Conservation (phyloP, 2,329 filamentous ascomycete species). For the Diplodia scrobiculata region DNA sequence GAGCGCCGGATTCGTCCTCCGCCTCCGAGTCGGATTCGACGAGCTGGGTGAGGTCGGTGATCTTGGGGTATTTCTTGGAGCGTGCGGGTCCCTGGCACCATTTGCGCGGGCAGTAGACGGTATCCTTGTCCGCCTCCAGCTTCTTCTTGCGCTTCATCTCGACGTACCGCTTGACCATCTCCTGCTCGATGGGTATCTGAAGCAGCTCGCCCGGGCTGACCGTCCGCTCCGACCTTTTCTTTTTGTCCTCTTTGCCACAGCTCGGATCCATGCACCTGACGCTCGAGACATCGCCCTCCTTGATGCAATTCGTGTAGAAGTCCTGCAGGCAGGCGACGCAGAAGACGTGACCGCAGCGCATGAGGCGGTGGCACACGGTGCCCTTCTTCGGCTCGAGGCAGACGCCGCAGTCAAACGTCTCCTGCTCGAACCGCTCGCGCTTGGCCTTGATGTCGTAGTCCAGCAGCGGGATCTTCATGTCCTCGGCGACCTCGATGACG, state of each 20-base stretch:
- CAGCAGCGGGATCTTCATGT: slow-evolving; percentile 68
- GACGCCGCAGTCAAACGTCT: slow-evolving; percentile 84
- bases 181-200: slow-evolving; percentile 56
- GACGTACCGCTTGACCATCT: slow-evolving; percentile 81
- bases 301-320: slow-evolving; percentile 87
- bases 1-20: slow-evolving; percentile 41
- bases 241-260: slow-evolving; percentile 66
- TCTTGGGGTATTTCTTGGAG: slow-evolving; percentile 55
- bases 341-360: slow-evolving; percentile 87
- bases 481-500: slow-evolving; percentile 51
- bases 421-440: slow-evolving; percentile 73
- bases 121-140: slow-evolving; percentile 87
- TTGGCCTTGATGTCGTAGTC: slow-evolving; percentile 77
- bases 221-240: slow-evolving; percentile 62
- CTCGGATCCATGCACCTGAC: slow-evolving; percentile 79
- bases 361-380: slow-evolving; percentile 73
- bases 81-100: slow-evolving; percentile 90
- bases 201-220: slow-evolving; percentile 80
- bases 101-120: slow-evolving; percentile 84
- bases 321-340: slow-evolving; percentile 84
- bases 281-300: slow-evolving; percentile 75
- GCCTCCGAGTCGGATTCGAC: slow-evolving; percentile 46
- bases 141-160: slow-evolving; percentile 89
- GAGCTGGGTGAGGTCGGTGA: slow-evolving; percentile 46
- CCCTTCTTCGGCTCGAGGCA: slow-evolving; percentile 95